These are phyloP conservation scores for Adansonia madagascariensis DNA, from an alignment of 441 rosid species.

Conservation along the genomic window DNA sequence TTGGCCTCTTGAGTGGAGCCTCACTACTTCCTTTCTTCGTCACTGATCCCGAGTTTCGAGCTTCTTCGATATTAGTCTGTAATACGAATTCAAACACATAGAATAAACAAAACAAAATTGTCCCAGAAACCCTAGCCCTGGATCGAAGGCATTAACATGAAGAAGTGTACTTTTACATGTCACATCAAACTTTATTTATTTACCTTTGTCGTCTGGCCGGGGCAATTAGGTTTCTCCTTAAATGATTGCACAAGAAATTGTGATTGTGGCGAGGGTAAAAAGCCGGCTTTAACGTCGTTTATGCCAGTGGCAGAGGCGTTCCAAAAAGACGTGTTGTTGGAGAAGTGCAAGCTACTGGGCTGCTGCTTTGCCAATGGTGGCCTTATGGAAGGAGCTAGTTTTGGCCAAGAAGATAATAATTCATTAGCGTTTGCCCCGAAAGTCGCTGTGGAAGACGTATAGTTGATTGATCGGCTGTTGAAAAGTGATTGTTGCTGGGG, in stretches of 20 bases:
- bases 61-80: slow-evolving; percentile 46
- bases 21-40: slow-evolving; percentile 60
- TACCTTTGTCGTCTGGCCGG: slow-evolving; percentile 45
- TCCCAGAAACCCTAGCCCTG: slow-evolving; percentile 19
- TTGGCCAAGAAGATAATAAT: slow-evolving; percentile 41
- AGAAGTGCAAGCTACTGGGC: slow-evolving; percentile 44
- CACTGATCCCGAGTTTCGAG: slow-evolving; percentile 40
- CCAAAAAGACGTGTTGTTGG: slow-evolving; percentile 57
- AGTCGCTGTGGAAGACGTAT: slow-evolving; percentile 1
- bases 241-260: slow-evolving; percentile 34
- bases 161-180: no score
- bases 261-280: slow-evolving; percentile 43
- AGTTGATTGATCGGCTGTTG: slow-evolving; percentile 43
- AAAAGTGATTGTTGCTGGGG: slow-evolving; percentile 47
- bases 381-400: slow-evolving; percentile 37
- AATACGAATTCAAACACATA: slow-evolving; percentile 37
- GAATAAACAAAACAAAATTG: background rate
- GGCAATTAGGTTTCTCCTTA: slow-evolving; percentile 41
- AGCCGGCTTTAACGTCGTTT: slow-evolving; percentile 35
- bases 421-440: slow-evolving; percentile 30
- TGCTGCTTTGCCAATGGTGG: slow-evolving; percentile 43
- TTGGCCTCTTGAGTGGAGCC: slow-evolving; percentile 59
- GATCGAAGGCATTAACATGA: background rate
- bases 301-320: slow-evolving; percentile 44
- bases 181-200: background rate